Base-by-base conservation (phyloP, 352 stramenopile species). In the Blastocystis hominis region DNA sequence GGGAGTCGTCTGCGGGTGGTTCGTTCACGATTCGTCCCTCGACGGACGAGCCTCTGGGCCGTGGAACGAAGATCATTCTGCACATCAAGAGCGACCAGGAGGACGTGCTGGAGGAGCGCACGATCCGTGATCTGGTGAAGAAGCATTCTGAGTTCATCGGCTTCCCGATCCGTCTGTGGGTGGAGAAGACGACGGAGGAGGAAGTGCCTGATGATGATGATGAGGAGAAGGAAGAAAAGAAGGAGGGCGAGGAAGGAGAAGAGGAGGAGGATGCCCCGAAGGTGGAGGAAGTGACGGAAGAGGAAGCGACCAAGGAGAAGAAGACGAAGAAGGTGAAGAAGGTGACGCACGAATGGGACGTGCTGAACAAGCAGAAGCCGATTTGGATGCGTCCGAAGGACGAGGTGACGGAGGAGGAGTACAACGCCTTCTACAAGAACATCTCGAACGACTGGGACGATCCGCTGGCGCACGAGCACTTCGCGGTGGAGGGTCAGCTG, bases 91-190 rank as follows among this genome's bases (percentile, higher is more conserved):
- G 98, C 90, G 96, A 98, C 91, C 98, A 98, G 95, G 93, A 94
- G 5, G 96, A 99, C 91, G 98, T 98, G 92, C 91, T 99, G 0
- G 96, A 98, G 91, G 96, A 99, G 91, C 94, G 94, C 90, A 95
- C 96, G 90, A 91, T 98, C 77, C 98, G 98, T 91, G 96, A 98
- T 91, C 91, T 99, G 47, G 95, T 99, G 64, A 98, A 98, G 94
- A 98, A 98, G 92, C 96, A 99, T 92, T 98, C 94, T 6, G 96
- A 99, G 91, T 99, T 99, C 92, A 98, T 99, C 93, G 94, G 95
- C 70, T 99, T 99, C 94, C 95, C 95, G 46, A 98, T 99, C 92
- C 97, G 97, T 92, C 93, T 99, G 15, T 98, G 98, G 91, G 97
- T 97, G 20, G 96, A 98, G 91, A 99, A 98, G 95, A 98, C 95